Evolutionary conservation across 2,329 filamentous ascomycete species (phyloP), one percentile per base, ranked within the genome.

Genomic region (Mycosphaerella arachidis): DNA sequence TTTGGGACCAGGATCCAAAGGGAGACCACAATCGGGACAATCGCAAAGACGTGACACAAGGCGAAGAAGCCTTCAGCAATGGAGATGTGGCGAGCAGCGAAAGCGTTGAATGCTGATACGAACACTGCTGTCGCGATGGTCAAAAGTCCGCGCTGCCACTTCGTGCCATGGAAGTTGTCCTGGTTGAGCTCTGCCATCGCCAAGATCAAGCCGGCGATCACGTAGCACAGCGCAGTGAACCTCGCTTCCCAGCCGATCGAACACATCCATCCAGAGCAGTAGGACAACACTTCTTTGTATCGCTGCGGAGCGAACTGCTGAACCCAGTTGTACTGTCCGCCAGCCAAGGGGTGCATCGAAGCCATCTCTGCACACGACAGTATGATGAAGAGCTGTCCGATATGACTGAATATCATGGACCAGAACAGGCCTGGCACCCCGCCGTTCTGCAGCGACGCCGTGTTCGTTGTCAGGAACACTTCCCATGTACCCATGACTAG

Each of bases 401-500:
- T 53, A 45, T 67, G 68, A 24, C 61, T 60, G 63, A 63, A 69
- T 13, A 70, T 58, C 10, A 68, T 59, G 2, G 68, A 68, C 70
- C 70, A 73, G 62, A 73, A 67, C 2, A 73, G 50, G 2, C 70
- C 70, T 1, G 68, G 55, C 12, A 65, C 58, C 8, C 71, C 71
- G 16, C 71, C 71, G 33, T 68, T 69, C 9, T 57, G 55, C 16
- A 72, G 56, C 0, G 61, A 61, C 7, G 63, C 62, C 1, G 66
- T 67, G 43, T 67, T 72, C 6, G 66, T 63, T 3, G 66, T 64
- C 9, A 68, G 57, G 33, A 54, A 54, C 52, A 46, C 53, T 40
- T 55, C 53, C 37, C 18, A 79, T 16, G 76, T 82, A 46, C 78
- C 78, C 62, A 81, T 77, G 29, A 81, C 76, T 8, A 79, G 77